Conservation (phyloP, 495 filamentous ascomycete genomes). For the Pyronema domesticum region DNA sequence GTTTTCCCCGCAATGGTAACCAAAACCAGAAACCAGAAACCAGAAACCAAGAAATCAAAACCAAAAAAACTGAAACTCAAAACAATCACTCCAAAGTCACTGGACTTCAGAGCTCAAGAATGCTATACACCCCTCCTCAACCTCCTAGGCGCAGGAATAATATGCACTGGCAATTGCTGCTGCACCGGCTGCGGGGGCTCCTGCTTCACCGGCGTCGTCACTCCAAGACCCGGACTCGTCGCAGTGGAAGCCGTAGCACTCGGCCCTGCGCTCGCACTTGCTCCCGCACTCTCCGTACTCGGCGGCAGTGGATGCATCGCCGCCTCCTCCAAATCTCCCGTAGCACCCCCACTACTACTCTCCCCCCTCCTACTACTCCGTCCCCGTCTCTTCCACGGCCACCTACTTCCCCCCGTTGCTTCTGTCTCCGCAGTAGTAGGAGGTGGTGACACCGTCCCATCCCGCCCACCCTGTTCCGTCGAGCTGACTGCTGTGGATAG, state of each 20-base stretch:
- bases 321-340: neutral
- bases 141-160: conserved; percentile 24
- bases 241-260: neutral
- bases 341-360: conserved; percentile 15
- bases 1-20: no score
- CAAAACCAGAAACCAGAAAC: no score
- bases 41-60: no score
- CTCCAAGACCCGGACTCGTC: neutral
- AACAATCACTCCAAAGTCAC: no score
- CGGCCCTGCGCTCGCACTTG: neutral
- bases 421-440: neutral
- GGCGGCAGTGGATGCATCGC: neutral
- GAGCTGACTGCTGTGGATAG: conserved; percentile 4
- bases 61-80: no score
- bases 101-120: no score
- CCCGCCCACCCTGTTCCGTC: neutral
- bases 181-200: neutral
- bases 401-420: neutral
- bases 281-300: neutral
- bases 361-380: conserved; percentile 1
- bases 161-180: neutral
- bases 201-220: neutral
- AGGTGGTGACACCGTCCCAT: neutral
- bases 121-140: conserved; percentile 15
- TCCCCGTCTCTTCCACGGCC: neutral